Base-by-base conservation (phyloP, 2,329 filamentous ascomycete species). In the Diaporthe batatas region DNA sequence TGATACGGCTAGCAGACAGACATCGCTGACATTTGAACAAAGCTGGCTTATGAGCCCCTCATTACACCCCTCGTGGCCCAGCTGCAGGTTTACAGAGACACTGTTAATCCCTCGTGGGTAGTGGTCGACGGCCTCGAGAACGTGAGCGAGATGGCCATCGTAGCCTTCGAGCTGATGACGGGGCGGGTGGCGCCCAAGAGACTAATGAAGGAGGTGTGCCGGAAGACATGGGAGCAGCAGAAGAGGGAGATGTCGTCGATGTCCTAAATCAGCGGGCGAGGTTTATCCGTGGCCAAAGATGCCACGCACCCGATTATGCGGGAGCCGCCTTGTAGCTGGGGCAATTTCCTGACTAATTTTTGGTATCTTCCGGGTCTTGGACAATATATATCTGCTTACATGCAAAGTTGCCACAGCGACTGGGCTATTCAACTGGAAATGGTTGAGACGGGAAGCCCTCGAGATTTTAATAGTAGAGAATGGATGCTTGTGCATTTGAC, bases 161-260 rank as follows among this genome's bases (percentile, higher is more conserved):
- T 92, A 42, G 91, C 93, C 70, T 94, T 94, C 78, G 92, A 94
- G 81, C 83, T 94, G 29, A 92, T 94, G 84, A 94, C 92, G 0
- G 92, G 92, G 6, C 88, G 92, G 59, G 88, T 91, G 80, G 92
- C 92, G 21, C 93, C 93, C 2, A 88, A 91, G 70, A 84, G 87
- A 58, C 81, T 92, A 32, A 94, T 94, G 92, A 88, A 90, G 74
- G 84, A 88, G 69, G 89, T 91, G 72, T 85, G 84, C 71, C 80
- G 84, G 36, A 81, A 81, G 75, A 83, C 82, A 0, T 86, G 84
- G 84, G 81, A 83, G 73, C 80, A 80, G 73, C 83, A 84, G 69
- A 79, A 76, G 69, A 74, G 72, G 67, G 74, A 77, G n/a, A 39
- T 73, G 34, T 77, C 75, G 16, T 77, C 73, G 39, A 72, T 70